Evolutionary conservation across 2,329 filamentous ascomycete genomes (phyloP).

Genomic region (Monosporascus sp.): DNA sequence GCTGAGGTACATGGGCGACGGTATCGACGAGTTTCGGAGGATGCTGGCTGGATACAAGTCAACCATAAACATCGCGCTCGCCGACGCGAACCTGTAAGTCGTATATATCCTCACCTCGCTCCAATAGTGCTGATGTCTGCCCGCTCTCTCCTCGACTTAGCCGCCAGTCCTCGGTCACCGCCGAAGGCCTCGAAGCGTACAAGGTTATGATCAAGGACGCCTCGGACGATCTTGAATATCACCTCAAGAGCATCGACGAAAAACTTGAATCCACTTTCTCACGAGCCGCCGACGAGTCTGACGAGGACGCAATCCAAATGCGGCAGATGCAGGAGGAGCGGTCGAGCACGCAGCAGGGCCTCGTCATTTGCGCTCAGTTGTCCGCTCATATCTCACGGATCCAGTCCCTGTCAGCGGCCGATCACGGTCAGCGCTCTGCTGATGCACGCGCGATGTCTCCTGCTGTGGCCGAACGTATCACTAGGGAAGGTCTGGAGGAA

Average conservation of each 20-base stretch:
- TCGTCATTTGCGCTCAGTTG: constrained; percentile 27
- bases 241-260: background rate
- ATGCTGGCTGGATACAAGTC: constrained; percentile 36
- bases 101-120: constrained; percentile 2
- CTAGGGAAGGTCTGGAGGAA: constrained; percentile 27
- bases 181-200: constrained; percentile 25
- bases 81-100: constrained; percentile 34
- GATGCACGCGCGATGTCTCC: too few species aligned
- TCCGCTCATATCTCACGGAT: constrained; percentile 25
- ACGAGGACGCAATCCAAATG: constrained; percentile 21
- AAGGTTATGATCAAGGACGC: constrained; percentile 27
- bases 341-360: constrained; percentile 28
- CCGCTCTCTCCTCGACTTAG: constrained; percentile 15
- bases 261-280: constrained; percentile 20
- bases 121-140: constrained; percentile 4
- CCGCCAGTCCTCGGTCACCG: constrained; percentile 26
- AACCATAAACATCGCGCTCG: constrained; percentile 35
- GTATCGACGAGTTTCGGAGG: constrained; percentile 35
- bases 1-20: constrained; percentile 37
- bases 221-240: constrained; percentile 7
- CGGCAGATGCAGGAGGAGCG: constrained; percentile 26
- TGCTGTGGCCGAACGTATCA: constrained; percentile 22
- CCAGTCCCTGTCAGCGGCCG: constrained; percentile 7
- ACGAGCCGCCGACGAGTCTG: constrained; percentile 8
- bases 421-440: background rate